Percentiles rank a stretch among this genome's conserved stretches.
Conservation (phyloP, 1,139 yeast genomes). For the Suhomyces wounanorum region DNA sequence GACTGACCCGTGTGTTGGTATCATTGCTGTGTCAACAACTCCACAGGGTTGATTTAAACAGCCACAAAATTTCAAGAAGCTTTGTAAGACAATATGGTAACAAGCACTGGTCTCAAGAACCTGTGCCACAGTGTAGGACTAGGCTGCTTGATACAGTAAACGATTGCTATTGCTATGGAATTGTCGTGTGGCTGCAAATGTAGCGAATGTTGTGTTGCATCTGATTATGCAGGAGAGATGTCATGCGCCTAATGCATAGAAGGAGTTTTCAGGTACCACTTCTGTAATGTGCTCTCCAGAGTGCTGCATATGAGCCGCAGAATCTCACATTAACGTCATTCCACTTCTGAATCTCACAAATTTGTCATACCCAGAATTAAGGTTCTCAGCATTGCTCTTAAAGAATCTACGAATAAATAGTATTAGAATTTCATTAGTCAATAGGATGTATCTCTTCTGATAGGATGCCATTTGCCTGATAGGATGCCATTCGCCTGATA, state of each 20-base stretch:
- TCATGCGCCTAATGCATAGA: constrained; percentile 5
- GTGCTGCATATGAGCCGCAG: background rate
- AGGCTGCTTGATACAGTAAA: background rate
- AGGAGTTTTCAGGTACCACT: background rate
- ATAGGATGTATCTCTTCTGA: too few relatives aligned
- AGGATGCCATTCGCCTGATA: too few relatives aligned
- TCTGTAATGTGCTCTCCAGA: background rate
- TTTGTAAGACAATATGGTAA: background rate
- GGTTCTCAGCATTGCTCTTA: too few relatives aligned
- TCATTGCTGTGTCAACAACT: background rate
- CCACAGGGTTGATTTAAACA: background rate
- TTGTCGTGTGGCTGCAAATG: constrained; percentile 12
- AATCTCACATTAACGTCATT: too few relatives aligned
- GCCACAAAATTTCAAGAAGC: background rate
- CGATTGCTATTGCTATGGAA: constrained; percentile 10
- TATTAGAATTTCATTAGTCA: too few relatives aligned
- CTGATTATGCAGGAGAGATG: background rate
- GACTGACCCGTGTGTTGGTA: background rate
- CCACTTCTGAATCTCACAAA: too few relatives aligned
- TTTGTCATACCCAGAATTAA: too few relatives aligned
- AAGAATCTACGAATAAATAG: too few relatives aligned
- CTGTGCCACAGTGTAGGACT: background rate
- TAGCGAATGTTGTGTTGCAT: background rate
- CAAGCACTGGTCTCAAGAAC: background rate
- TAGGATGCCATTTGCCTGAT: too few relatives aligned